Conservation (phyloP, 148 eudicot genomes). For the Diospyros kaki region DNA sequence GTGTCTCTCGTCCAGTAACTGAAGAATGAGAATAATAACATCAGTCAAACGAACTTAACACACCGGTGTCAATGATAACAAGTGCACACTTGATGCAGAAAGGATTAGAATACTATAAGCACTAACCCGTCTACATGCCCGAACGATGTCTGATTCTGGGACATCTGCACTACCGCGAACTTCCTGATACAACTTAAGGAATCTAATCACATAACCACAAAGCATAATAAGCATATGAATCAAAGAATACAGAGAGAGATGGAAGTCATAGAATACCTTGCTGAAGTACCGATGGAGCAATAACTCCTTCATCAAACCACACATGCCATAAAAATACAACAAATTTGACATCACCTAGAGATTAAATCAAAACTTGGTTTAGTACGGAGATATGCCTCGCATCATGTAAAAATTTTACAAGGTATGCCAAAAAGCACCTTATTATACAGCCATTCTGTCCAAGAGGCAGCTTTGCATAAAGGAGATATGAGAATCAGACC, state of each 20-base stretch:
- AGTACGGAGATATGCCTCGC: neutral
- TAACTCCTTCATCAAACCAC: constrained; percentile 77
- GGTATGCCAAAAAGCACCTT: constrained; percentile 43
- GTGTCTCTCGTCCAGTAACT: constrained; percentile 93
- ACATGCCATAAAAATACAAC: constrained; percentile 87
- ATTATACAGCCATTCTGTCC: constrained; percentile 97
- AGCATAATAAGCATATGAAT: too few relatives aligned
- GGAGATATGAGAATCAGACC: constrained; percentile 96
- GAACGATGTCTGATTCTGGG: constrained; percentile 90
- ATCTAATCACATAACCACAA: constrained; percentile 12
- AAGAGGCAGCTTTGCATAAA: constrained; percentile 79
- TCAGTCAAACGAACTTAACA: neutral
- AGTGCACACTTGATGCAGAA: neutral
- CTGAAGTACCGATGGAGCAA: constrained; percentile 90
- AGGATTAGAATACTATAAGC: constrained; percentile 7
- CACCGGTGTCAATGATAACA: neutral
- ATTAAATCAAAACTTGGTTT: constrained; percentile 6
- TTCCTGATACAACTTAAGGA: constrained; percentile 47
- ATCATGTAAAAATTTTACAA: neutral
- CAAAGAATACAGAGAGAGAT: neutral
- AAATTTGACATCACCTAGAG: constrained; percentile 81
- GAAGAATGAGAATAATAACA: constrained; percentile 17
- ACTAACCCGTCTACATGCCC: constrained; percentile 93
- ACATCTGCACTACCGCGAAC: constrained; percentile 75
- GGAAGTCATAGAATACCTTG: constrained; percentile 48